These are phyloP conservation scores for Phytophthora pistaciae DNA, from an alignment of 352 stramenopile genomes.

Conservation along the genomic window DNA sequence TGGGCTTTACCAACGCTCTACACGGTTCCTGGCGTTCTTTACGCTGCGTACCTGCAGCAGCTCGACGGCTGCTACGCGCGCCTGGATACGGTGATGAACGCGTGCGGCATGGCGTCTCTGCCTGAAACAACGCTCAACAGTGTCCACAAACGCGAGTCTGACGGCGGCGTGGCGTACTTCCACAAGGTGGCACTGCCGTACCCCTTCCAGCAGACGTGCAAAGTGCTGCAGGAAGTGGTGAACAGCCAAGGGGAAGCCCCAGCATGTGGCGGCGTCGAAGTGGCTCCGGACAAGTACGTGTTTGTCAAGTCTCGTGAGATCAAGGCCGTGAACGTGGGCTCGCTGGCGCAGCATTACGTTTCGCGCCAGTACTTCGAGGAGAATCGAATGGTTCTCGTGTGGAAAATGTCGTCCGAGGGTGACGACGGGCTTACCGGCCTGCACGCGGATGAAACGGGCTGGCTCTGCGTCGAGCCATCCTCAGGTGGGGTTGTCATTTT, in stretches of 20 bases:
- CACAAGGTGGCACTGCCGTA: conserved; percentile 24
- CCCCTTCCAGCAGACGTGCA: conserved; percentile 17
- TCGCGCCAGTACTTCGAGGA: conserved; percentile 47
- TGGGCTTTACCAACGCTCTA: neutral
- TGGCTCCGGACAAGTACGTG: conserved; percentile 26
- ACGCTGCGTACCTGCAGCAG: conserved; percentile 26
- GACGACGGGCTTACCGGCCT: conserved; percentile 31
- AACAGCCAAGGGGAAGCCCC: conserved; percentile 9
- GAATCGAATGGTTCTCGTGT: conserved; percentile 59
- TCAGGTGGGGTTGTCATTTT: conserved; percentile 30
- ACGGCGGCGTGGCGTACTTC: conserved; percentile 21
- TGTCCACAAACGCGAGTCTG: conserved; percentile 6
- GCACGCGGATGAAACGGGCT: conserved; percentile 32
- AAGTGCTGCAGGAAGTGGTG: conserved; percentile 13
- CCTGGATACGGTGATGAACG: conserved; percentile 17
- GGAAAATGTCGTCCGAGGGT: conserved; percentile 48
- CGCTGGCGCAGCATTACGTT: conserved; percentile 28
- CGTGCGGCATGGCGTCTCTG: conserved; percentile 14
- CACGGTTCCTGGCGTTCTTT: conserved; percentile 9
- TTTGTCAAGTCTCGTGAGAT: conserved; percentile 40
- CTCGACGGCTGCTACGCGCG: conserved; percentile 30
- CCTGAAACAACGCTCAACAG: conserved; percentile 13
- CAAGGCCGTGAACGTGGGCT: neutral
- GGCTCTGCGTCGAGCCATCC: conserved; percentile 19
- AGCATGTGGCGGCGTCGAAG: conserved; percentile 2